phyloP scores from a whole-genome alignment of 805 yeast species.

The Nakazawaea laoshanensis region DNA sequence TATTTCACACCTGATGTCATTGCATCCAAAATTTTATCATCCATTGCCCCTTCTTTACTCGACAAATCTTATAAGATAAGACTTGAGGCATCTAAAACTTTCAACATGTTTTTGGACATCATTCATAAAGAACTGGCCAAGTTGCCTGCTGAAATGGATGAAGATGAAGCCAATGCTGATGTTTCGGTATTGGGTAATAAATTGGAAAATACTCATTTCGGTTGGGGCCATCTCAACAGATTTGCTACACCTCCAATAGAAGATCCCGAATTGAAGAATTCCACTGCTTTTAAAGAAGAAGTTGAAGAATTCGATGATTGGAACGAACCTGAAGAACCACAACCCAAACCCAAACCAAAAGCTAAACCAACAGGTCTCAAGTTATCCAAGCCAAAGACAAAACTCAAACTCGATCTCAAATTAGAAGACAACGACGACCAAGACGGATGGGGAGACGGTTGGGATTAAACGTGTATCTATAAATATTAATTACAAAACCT shows the following conservation, averaged over 20 bases:
- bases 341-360: neutral
- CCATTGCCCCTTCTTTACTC: slow-evolving; percentile 74
- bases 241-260: slow-evolving; percentile 14
- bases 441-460: slow-evolving; percentile 40
- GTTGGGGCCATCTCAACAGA: slow-evolving; percentile 9
- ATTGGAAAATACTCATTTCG: slow-evolving; percentile 19
- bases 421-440: slow-evolving; percentile 27
- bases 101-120: slow-evolving; percentile 51
- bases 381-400: slow-evolving; percentile 16
- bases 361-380: slow-evolving; percentile 12
- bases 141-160: slow-evolving; percentile 18
- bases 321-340: slow-evolving; percentile 13
- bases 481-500: slow-evolving; percentile 8
- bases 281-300: neutral
- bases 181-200: slow-evolving; percentile 4
- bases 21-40: slow-evolving; percentile 74
- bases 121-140: slow-evolving; percentile 38
- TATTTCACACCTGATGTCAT: slow-evolving; percentile 68
- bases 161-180: slow-evolving; percentile 11
- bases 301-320: slow-evolving; percentile 8
- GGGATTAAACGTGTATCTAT: slow-evolving; percentile 13
- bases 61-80: slow-evolving; percentile 70
- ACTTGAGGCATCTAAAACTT: slow-evolving; percentile 58
- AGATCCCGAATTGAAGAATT: slow-evolving; percentile 7
- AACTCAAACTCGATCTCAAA: slow-evolving; percentile 24